phyloP scores from a whole-genome alignment of 2,329 filamentous ascomycete genomes.

The Paraphoma sp. region DNA sequence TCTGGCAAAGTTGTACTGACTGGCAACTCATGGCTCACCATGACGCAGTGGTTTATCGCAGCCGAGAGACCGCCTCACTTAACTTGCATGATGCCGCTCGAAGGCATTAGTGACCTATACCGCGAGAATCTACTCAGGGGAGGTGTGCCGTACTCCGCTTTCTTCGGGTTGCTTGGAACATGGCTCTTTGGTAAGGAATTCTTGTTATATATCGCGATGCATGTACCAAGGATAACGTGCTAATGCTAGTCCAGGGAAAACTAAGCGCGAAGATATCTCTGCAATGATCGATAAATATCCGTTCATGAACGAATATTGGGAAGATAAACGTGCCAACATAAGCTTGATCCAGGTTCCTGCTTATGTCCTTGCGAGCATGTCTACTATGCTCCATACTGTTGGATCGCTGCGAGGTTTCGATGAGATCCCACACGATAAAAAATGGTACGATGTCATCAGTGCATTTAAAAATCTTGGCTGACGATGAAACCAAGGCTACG shows the following conservation, averaged over 20 bases:
- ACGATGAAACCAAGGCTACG: conserved; percentile 4
- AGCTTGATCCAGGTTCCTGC: conserved; percentile 26
- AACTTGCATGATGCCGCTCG: conserved; percentile 55
- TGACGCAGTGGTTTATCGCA: conserved; percentile 46
- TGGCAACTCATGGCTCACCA: conserved; percentile 51
- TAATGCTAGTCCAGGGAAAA: neutral
- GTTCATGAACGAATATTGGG: conserved; percentile 28
- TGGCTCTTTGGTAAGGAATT: neutral
- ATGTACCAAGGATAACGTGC: neutral
- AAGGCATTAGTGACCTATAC: conserved; percentile 47
- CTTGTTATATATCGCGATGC: too few relatives aligned
- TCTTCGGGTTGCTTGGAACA: neutral
- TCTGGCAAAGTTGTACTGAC: conserved; percentile 47
- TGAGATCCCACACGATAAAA: conserved; percentile 20
- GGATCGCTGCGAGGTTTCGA: conserved; percentile 23
- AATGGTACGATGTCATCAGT: conserved; percentile 11
- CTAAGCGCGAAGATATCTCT: conserved; percentile 45
- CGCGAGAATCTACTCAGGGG: conserved; percentile 19
- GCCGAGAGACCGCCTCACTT: conserved; percentile 51
- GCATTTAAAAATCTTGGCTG: too few relatives aligned
- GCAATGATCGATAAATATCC: conserved; percentile 52
- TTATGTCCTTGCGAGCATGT: conserved; percentile 24
- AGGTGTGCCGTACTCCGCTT: neutral
- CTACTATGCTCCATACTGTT: conserved; percentile 24
- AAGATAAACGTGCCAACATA: conserved; percentile 27